Evolutionary conservation across 352 stramenopile genomes (phyloP), one percentile per base, ranked within the genome.

Genomic region (Pythium sp.): DNA sequence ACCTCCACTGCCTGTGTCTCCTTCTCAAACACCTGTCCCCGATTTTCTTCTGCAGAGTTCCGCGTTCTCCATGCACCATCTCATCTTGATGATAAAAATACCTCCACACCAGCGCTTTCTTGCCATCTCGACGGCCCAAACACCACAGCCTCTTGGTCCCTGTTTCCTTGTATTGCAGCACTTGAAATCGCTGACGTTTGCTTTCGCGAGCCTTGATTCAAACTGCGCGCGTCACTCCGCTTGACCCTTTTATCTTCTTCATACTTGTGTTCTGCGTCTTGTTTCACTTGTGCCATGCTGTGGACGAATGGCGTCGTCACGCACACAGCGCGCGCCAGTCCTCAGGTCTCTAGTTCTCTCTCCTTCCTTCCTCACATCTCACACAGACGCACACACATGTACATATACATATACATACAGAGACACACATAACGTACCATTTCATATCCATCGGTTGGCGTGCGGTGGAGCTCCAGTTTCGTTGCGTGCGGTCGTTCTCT

Each of bases 381-480:
- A 12, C 22, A 43, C 12, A 18, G 8, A 43, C 15, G 15, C 6
- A 32, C 24, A 53, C 64, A 66, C 12, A 20, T 12, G 51, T 30
- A 22, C 30, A 51, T 15, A 47, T 5, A 49, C 32, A 53, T n/a
- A 65, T 8, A 18, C 12, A 59, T 5, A 28, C 15, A 53, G n/a
- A 61, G 0, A 60, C 3, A 47, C 32, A 20, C 15, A 49, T 18
- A 9, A 76, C 77, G 67, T 61, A 82, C 78, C 78, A 83, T 83
- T 71, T 69, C 69, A 75, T 74, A 65, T 73, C 72, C 78, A 86
- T 86, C 76, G 76, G 72, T 67, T 58, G 73, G 69, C 58, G 74
- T 59, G 58, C 70, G 69, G 55, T 69, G 67, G 58, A 67, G 74
- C 76, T 71, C 74, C 78, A 86, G 78, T 70, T 86, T 86, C 74